Percentiles rank a stretch among this genome's conserved stretches.
Evolutionary conservation across 345 rosid genomes (phyloP).

Genomic region (Brassica juncea): DNA sequence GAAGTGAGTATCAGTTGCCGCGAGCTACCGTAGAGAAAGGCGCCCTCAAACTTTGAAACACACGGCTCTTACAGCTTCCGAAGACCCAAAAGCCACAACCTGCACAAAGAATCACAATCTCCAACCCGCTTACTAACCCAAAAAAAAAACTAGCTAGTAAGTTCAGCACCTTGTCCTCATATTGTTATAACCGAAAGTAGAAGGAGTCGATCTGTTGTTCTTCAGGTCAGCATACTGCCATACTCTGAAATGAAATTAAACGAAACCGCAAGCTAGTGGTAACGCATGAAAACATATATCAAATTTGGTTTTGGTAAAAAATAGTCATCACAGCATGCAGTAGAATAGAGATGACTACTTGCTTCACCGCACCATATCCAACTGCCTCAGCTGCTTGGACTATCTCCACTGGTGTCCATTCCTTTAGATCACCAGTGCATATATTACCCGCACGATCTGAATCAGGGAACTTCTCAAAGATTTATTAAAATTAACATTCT

Average conservation of each 20-base stretch:
- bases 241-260: background rate
- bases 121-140: too few relatives aligned
- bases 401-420: background rate
- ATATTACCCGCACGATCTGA: background rate
- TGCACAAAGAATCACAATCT: too few relatives aligned
- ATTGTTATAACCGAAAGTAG: background rate
- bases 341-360: background rate
- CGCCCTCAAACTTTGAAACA: too few relatives aligned
- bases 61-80: too few relatives aligned
- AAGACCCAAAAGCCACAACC: too few relatives aligned
- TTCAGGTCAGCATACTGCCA: background rate
- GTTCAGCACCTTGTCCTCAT: background rate
- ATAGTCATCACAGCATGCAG: background rate
- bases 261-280: background rate
- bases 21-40: too few relatives aligned
- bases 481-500: too few relatives aligned
- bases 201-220: background rate
- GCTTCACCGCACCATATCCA: background rate
- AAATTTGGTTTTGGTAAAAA: background rate
- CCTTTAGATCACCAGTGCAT: background rate
- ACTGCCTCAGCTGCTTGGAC: background rate
- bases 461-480: background rate
- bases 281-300: background rate
- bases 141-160: background rate
- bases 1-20: too few relatives aligned